phyloP scores from a whole-genome alignment of 257 asterid genomes.

The Avicennia marina region DNA sequence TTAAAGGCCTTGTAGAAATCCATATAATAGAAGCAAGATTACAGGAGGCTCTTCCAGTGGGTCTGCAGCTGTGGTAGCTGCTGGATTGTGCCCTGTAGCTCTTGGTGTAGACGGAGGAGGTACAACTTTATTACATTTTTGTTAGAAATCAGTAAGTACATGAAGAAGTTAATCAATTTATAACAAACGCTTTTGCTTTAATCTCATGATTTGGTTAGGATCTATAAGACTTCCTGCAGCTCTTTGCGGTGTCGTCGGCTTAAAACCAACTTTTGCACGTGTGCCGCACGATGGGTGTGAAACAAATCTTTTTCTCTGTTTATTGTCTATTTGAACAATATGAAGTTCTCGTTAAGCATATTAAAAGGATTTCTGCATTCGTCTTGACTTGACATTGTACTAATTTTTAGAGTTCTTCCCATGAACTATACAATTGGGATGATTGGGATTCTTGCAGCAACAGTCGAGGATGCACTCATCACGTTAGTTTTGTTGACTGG shows the following conservation, averaged over 20 bases:
- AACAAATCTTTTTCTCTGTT: neutral
- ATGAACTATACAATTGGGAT: slow-evolving; percentile 85
- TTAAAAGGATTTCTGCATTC: neutral
- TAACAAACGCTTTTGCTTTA: neutral
- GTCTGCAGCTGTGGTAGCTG: slow-evolving; percentile 90
- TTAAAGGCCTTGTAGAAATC: slow-evolving; percentile 68
- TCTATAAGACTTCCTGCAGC: slow-evolving; percentile 95
- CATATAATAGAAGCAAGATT: slow-evolving; percentile 55
- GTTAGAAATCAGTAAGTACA: neutral
- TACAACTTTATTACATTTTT: slow-evolving; percentile 5
- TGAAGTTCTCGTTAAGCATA: neutral
- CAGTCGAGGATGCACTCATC: slow-evolving; percentile 81
- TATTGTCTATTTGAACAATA: neutral
- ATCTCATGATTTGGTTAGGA: slow-evolving; percentile 36
- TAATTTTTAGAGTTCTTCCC: slow-evolving; percentile 64
- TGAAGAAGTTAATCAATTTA: neutral
- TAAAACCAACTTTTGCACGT: slow-evolving; percentile 89
- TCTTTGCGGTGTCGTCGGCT: slow-evolving; percentile 92
- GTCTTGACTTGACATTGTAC: slow-evolving; percentile 4
- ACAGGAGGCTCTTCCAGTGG: slow-evolving; percentile 98
- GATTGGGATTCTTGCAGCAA: slow-evolving; percentile 86
- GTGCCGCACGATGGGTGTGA: slow-evolving; percentile 71
- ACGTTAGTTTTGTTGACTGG: slow-evolving; percentile 48
- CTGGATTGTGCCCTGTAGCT: slow-evolving; percentile 90
- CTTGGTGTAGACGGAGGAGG: slow-evolving; percentile 99